phyloP scores from a whole-genome alignment of 768 basidiomycete species.

The Exidia glandulosa region DNA sequence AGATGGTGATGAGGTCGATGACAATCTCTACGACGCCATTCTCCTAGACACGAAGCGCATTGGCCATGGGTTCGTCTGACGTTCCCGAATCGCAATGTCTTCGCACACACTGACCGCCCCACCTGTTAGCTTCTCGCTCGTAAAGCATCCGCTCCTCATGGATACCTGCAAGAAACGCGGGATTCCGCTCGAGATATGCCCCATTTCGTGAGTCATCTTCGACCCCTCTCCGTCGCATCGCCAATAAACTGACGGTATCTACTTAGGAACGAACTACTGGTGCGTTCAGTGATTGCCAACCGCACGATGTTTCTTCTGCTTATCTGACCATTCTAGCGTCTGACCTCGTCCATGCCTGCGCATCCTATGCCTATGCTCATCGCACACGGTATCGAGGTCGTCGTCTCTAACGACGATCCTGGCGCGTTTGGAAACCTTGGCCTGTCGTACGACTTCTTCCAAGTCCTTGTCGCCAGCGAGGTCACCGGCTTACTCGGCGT shows the following conservation, averaged over 20 bases:
- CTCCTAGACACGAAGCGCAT: slow-evolving; percentile 69
- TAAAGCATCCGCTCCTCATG: slow-evolving; percentile 66
- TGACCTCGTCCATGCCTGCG: slow-evolving; percentile 71
- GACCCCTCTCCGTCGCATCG: background rate
- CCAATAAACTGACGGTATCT: background rate
- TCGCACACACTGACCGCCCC: background rate
- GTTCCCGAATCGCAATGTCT: background rate
- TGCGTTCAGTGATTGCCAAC: slow-evolving; percentile 25
- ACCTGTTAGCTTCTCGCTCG: slow-evolving; percentile 49
- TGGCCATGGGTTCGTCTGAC: slow-evolving; percentile 53
- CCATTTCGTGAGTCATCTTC: slow-evolving; percentile 53
- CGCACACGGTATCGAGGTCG: slow-evolving; percentile 63
- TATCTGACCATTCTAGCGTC: slow-evolving; percentile 30
- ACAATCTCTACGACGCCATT: slow-evolving; percentile 70
- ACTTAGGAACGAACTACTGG: slow-evolving; percentile 61
- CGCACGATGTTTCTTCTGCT: background rate
- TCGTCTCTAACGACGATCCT: slow-evolving; percentile 66
- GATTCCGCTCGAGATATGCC: slow-evolving; percentile 66
- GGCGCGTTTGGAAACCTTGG: slow-evolving; percentile 70
- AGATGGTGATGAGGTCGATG: slow-evolving; percentile 59
- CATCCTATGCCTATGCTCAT: slow-evolving; percentile 64
- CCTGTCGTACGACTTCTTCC: slow-evolving; percentile 67
- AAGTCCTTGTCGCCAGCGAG: slow-evolving; percentile 63
- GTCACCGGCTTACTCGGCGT: slow-evolving; percentile 53
- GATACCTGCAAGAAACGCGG: slow-evolving; percentile 49